These are phyloP conservation scores for Orychophragmus violaceus DNA, from an alignment of 345 rosid species.

Conservation along the genomic window DNA sequence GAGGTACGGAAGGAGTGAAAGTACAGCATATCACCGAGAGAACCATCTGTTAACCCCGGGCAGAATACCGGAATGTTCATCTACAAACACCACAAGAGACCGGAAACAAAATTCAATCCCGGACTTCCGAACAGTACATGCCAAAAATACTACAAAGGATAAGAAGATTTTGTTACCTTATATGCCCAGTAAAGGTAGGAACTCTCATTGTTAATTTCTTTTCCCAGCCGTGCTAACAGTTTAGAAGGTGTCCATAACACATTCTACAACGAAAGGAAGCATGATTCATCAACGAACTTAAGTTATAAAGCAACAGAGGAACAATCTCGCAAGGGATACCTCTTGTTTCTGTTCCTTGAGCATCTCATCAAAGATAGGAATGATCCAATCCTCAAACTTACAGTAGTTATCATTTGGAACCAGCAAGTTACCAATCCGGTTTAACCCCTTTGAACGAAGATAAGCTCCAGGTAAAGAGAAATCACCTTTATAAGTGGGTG, in stretches of 20 bases:
- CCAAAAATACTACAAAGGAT: not conserved
- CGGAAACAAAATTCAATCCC: not conserved
- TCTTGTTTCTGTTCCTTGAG: constrained; percentile 83
- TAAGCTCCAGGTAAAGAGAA: constrained; percentile 75
- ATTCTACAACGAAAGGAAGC: constrained; percentile 37
- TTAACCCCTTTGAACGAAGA: constrained; percentile 75
- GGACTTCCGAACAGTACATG: not conserved
- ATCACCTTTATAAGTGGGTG: constrained; percentile 85
- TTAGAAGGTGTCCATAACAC: constrained; percentile 88
- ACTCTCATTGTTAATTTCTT: constrained; percentile 74
- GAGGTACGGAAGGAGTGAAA: constrained; percentile 70
- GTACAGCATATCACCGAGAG: constrained; percentile 91
- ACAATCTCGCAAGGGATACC: constrained; percentile 30
- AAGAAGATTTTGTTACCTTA: constrained; percentile 48
- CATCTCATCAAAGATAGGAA: constrained; percentile 87
- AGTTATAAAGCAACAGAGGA: not conserved
- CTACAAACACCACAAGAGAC: constrained; percentile 39
- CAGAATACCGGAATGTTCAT: constrained; percentile 88
- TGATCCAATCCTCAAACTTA: constrained; percentile 96
- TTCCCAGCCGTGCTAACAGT: constrained; percentile 71
- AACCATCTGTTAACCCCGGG: constrained; percentile 93
- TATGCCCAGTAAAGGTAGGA: constrained; percentile 95
- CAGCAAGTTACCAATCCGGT: constrained; percentile 86
- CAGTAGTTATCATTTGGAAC: constrained; percentile 95
- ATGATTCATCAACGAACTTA: not conserved